Percentiles rank a stretch among this genome's conserved stretches.
Conservation (phyloP, 352 stramenopile species). For the Phytophthora pini region DNA sequence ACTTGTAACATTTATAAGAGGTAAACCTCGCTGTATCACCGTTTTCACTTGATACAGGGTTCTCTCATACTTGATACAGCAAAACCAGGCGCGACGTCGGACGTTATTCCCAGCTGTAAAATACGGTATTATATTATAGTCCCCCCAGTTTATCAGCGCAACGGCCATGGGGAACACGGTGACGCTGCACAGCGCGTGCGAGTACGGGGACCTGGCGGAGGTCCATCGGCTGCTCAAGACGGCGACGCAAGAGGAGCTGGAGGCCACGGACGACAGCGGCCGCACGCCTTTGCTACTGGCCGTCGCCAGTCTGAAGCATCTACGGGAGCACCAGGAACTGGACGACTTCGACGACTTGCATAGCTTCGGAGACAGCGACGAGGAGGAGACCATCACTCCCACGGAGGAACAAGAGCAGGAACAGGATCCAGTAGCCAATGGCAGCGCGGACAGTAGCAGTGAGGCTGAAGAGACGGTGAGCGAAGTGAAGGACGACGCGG, state of each 20-base stretch:
- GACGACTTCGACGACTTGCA: conserved; percentile 51
- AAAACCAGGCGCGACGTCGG: conserved; percentile 28
- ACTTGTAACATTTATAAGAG: conserved; percentile 3
- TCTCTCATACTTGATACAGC: no score
- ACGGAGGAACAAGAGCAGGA: conserved; percentile 1
- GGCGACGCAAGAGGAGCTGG: conserved; percentile 67
- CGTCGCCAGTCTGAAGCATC: conserved; percentile 61
- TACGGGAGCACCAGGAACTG: conserved; percentile 48
- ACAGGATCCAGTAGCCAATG: conserved; percentile 16
- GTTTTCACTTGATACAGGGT: no score
- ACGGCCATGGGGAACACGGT: conserved; percentile 80
- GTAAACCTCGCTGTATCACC: conserved; percentile 2
- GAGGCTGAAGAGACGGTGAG: conserved; percentile 43
- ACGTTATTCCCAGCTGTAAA: conserved; percentile 21
- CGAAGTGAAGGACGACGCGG: conserved; percentile 57
- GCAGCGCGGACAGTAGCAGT: conserved; percentile 14
- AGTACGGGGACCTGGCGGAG: conserved; percentile 67
- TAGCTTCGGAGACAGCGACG: conserved; percentile 34
- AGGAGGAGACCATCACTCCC: conserved; percentile 16
- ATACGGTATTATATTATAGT: background rate
- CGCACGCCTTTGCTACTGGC: conserved; percentile 80
- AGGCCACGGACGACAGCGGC: conserved; percentile 75
- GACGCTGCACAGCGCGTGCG: conserved; percentile 85
- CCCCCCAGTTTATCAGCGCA: conserved; percentile 12
- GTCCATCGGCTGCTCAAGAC: conserved; percentile 70